phyloP scores from a whole-genome alignment of 2,329 filamentous ascomycete species.

The Metarhizium humberi region DNA sequence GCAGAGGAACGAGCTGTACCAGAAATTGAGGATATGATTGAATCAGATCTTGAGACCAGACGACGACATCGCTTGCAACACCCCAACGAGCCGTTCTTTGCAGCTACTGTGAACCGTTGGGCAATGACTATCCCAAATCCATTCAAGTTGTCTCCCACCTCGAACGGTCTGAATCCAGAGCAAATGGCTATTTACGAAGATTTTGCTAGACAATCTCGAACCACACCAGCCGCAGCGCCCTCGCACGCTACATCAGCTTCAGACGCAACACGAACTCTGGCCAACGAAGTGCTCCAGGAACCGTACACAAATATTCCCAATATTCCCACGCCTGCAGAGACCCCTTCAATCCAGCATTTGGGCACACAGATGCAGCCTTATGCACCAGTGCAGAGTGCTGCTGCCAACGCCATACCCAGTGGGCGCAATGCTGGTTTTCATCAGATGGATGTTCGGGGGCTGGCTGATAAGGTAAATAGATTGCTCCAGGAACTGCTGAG shows the following conservation, averaged over 20 bases:
- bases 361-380: constrained; percentile 46
- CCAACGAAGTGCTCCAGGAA: constrained; percentile 56
- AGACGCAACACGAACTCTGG: constrained; percentile 51
- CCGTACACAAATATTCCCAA: constrained; percentile 48
- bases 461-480: constrained; percentile 49
- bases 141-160: constrained; percentile 69
- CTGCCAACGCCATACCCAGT: constrained; percentile 30
- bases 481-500: constrained; percentile 48
- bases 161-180: constrained; percentile 70
- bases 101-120: constrained; percentile 77
- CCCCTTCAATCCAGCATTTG: constrained; percentile 45
- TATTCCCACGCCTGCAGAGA: constrained; percentile 50
- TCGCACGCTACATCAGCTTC: constrained; percentile 49
- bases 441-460: constrained; percentile 41
- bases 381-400: constrained; percentile 38
- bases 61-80: constrained; percentile 65
- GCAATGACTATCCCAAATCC: constrained; percentile 89
- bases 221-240: constrained; percentile 42
- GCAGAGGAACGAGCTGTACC: constrained; percentile 87
- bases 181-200: constrained; percentile 96
- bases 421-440: constrained; percentile 39
- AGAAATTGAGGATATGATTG: constrained; percentile 91
- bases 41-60: constrained; percentile 67
- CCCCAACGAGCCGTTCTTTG: constrained; percentile 77
- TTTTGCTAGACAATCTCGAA: constrained; percentile 77